Evolutionary conservation across 2,329 filamentous ascomycete species (phyloP).

Genomic region (Xylariaceae sp.): DNA sequence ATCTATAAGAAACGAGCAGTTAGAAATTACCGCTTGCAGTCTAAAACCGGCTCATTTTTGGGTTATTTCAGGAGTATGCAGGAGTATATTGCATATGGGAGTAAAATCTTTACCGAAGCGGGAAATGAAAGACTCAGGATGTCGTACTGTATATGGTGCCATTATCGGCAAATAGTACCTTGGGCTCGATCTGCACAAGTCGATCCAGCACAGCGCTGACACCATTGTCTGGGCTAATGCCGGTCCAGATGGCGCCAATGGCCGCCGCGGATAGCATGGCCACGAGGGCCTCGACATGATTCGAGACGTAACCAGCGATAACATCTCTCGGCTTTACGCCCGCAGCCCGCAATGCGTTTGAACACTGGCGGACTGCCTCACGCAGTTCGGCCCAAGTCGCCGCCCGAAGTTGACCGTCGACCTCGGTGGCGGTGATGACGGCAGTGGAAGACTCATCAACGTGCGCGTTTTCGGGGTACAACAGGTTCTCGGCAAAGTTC

Average conservation of each 20-base stretch:
- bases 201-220: slow-evolving; percentile 90
- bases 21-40: too few relatives aligned
- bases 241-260: slow-evolving; percentile 90
- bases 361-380: slow-evolving; percentile 76
- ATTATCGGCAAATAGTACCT: slow-evolving; percentile 85
- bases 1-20: slow-evolving; percentile 74
- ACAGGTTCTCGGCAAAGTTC: slow-evolving; percentile 95
- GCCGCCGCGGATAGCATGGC: slow-evolving; percentile 86
- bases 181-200: slow-evolving; percentile 83
- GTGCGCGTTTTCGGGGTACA: slow-evolving; percentile 71
- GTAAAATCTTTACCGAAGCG: too few relatives aligned
- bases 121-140: too few relatives aligned
- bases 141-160: slow-evolving; percentile 53
- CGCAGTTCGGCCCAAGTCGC: slow-evolving; percentile 81
- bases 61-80: too few relatives aligned
- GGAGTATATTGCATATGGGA: too few relatives aligned
- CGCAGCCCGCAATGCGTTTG: slow-evolving; percentile 70
- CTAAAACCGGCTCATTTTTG: too few relatives aligned
- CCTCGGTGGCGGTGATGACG: slow-evolving; percentile 82
- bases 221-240: slow-evolving; percentile 90
- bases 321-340: slow-evolving; percentile 65
- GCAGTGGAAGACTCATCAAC: slow-evolving; percentile 69
- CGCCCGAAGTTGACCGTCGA: slow-evolving; percentile 61
- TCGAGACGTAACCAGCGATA: slow-evolving; percentile 81
- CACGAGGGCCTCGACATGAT: slow-evolving; percentile 85